Evolutionary conservation across 352 stramenopile genomes (phyloP), one percentile per base, ranked within the genome.

Genomic region (Globisporangium perplexum): DNA sequence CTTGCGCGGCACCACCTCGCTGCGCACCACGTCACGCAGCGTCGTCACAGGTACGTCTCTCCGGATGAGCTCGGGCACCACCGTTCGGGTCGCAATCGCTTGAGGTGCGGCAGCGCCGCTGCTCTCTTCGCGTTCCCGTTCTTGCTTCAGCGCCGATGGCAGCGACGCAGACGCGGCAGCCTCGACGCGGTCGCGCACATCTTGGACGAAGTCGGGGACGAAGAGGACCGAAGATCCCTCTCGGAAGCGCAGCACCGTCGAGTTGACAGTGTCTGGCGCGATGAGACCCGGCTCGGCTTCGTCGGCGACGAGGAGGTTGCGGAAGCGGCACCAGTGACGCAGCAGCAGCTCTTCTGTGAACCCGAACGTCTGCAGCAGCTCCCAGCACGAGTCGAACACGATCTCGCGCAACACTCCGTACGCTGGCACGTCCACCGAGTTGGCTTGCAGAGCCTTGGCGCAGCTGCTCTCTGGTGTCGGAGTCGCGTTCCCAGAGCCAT

Each of bases 161-260:
- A 10, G 17, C 8, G 35, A 49, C 3, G 18, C 44, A 38, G 31
- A 7, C 6, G 8, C 42, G 26, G 7, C 20, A 31, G 31, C 39
- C 43, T 31, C 30, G 24, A 69, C 22, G 47, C 78, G 78, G 14
- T 55, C 44, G 48, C 80, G 66, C 10, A 92, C 74, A 20, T 88
- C 77, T 20, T 59, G 44, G 20, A 58, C 51, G 30, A 60, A 72
- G 1, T 83, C 64, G 1, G 78, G 73, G 41, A 89, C 55, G 49
- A 92, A 55, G 31, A 90, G 66, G 28, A 90, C 51, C 1, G 78
- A 88, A 10, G 81, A 80, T 4, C 83, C 76, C 50, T 92, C 81
- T 8, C 73, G 73, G 50, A 92, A 92, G 22, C 77, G 77, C 17
- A 92, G 58, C 10, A 62, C 36, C 8, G 35, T 28, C 43, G 36